Conservation (phyloP, 2,329 filamentous ascomycete genomes). For the Nemania serpens region DNA sequence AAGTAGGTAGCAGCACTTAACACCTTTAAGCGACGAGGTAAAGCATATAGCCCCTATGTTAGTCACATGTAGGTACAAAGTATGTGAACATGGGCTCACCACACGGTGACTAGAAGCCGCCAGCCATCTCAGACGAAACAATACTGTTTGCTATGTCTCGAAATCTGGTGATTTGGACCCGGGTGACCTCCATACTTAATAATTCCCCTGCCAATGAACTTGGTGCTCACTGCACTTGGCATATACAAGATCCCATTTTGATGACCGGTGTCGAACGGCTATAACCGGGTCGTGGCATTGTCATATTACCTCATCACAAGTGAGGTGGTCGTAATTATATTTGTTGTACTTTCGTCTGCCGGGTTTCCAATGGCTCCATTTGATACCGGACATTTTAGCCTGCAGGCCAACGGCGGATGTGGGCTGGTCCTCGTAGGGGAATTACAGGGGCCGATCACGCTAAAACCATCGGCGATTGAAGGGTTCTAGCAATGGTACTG, state of each 20-base stretch:
- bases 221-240: constrained; percentile 4
- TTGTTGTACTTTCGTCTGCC: constrained; percentile 10
- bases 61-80: not conserved
- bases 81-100: not conserved
- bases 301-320: not conserved
- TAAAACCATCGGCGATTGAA: not conserved
- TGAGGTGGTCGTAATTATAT: not conserved
- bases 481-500: constrained; percentile 10
- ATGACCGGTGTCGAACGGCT: constrained; percentile 1
- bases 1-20: too few relatives aligned
- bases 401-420: constrained; percentile 35
- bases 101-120: not conserved
- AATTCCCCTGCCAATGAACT: too few relatives aligned
- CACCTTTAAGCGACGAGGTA: too few relatives aligned
- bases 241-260: not conserved
- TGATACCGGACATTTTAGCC: constrained; percentile 27
- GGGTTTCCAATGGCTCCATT: not conserved
- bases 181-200: not conserved
- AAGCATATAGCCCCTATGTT: not conserved
- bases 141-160: not conserved
- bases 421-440: constrained; percentile 21
- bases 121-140: not conserved
- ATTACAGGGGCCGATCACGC: constrained; percentile 21
- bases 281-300: not conserved
- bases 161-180: not conserved